These are phyloP conservation scores for Yarrowia sp. DNA, from an alignment of 805 yeast genomes.

Conservation along the genomic window DNA sequence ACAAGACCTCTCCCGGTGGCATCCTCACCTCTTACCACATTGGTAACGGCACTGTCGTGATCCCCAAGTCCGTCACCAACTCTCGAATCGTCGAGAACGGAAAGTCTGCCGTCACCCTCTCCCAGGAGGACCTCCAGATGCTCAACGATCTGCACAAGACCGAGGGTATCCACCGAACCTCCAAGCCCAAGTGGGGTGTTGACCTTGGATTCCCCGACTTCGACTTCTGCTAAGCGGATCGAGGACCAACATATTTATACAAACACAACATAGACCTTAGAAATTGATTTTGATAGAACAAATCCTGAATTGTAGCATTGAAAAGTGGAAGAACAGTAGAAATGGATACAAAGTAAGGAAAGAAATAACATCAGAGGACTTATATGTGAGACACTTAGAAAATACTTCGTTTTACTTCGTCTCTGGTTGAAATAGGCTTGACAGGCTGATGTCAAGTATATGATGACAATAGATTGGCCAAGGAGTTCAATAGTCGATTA, in stretches of 20 bases:
- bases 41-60: constrained; percentile 54
- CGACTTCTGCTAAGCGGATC: constrained; percentile 18
- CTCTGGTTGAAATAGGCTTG: too few species aligned
- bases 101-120: constrained; percentile 41
- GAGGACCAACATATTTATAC: constrained; percentile 3
- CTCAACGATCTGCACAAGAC: constrained; percentile 36
- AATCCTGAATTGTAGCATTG: not conserved
- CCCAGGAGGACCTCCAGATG: constrained; percentile 43
- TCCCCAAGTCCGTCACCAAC: constrained; percentile 71
- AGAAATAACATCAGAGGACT: too few species aligned
- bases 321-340: too few species aligned
- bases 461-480: too few species aligned
- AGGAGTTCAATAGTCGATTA: too few species aligned
- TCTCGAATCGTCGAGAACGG: constrained; percentile 51
- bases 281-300: not conserved
- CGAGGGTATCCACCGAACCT: constrained; percentile 33
- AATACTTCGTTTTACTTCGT: too few species aligned
- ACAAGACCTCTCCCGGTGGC: constrained; percentile 52
- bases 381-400: too few species aligned
- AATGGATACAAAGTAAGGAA: not conserved
- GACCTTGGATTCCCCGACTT: constrained; percentile 33
- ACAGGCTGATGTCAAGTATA: too few species aligned
- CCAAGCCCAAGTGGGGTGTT: constrained; percentile 36
- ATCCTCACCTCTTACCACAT: constrained; percentile 63
- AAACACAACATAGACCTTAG: constrained; percentile 10